Evolutionary conservation across 257 asterid species (phyloP), one percentile per base, ranked within the genome.

Genomic region (Avicennia marina): DNA sequence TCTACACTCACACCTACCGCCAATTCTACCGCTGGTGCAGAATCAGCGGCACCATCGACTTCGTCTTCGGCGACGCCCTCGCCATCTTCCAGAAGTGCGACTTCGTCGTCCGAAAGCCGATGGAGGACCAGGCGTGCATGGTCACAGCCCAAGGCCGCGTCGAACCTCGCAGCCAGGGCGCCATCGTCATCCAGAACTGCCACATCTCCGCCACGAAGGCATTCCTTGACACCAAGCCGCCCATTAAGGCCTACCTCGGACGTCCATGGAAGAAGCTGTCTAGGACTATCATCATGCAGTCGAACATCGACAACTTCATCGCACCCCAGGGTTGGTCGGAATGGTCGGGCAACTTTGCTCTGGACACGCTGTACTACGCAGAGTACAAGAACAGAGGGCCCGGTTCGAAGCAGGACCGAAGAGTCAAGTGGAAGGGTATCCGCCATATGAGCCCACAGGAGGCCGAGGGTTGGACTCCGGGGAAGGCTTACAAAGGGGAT

Each of bases 21-120:
- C 95, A 80, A 7, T 85, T 21, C 77, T 85, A 73, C 69, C 71
- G 78, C 9, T 69, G 77, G 18, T 75, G 84, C 72, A 32, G 59
- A 58, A 79, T 85, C 63, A 33, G 72, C 29, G 91, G 90, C 61
- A 77, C 88, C 59, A 72, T 79, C 29, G 88, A 85, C 57, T 85
- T 79, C 68, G 21, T 82, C 67, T 82, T 79, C 13, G 95, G 95
- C 0, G 78, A 77, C 18, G 75, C 86, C 12, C 46, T 67, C 1
- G 73, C 81, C 16, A 54, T 79, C 48, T 73, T 85, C 67, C 87
- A 85, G 48, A 78, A 81, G 69, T 76, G 87, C 80, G 43, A 16
- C 1, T 27, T 85, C 65, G 3, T 77, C 6, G 78, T 76, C 26
- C 81, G 87, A 17, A 79, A 60, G 64, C 94, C 90, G 12, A 39